Percentiles rank a stretch among this genome's conserved stretches.
phyloP scores from a whole-genome alignment of 2,329 filamentous ascomycete genomes.

The Aspergillus sp. region DNA sequence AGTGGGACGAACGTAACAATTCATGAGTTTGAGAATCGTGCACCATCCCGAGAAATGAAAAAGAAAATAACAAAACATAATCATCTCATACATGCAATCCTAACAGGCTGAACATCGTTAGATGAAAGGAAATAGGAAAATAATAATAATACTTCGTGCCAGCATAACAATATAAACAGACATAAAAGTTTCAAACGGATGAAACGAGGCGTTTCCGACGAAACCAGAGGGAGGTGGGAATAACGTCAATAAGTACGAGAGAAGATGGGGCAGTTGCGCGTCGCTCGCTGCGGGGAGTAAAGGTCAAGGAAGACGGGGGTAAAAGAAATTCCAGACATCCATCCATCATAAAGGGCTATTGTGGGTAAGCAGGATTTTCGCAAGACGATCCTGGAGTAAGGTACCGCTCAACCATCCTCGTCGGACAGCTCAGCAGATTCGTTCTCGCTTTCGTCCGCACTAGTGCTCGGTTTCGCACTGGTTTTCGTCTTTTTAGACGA shows the following conservation, averaged over 20 bases:
- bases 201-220: not conserved
- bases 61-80: constrained; percentile 18
- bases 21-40: constrained; percentile 16
- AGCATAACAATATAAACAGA: constrained; percentile 34
- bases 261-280: constrained; percentile 30
- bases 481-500: constrained; percentile 55
- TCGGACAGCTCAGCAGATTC: constrained; percentile 51
- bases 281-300: constrained; percentile 36
- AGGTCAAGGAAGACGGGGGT: constrained; percentile 15
- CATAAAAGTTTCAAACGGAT: constrained; percentile 19
- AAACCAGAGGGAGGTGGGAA: constrained; percentile 11
- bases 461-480: constrained; percentile 45
- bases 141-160: constrained; percentile 26
- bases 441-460: constrained; percentile 55
- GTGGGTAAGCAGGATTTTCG: constrained; percentile 16
- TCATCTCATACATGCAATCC: constrained; percentile 32
- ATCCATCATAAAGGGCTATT: constrained; percentile 33
- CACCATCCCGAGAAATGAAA: constrained; percentile 17
- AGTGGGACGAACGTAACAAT: constrained; percentile 19
- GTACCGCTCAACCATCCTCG: constrained; percentile 48
- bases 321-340: constrained; percentile 30
- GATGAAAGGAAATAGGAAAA: constrained; percentile 16
- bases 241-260: constrained; percentile 21
- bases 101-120: constrained; percentile 22
- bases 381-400: not conserved